Evolutionary conservation across 257 asterid genomes (phyloP).

Genomic region (Osmanthus fragrans): DNA sequence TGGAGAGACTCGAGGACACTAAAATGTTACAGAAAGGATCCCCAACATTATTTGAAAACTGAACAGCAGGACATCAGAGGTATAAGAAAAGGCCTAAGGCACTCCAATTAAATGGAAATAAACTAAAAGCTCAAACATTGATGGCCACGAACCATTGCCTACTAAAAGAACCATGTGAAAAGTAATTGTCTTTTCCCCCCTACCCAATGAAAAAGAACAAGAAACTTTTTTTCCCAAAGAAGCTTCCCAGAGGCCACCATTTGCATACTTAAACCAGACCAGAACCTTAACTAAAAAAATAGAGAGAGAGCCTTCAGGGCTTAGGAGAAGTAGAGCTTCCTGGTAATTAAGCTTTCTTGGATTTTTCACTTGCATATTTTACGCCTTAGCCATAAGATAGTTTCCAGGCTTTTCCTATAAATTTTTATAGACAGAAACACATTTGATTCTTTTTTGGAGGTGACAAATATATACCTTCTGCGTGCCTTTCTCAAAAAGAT

Average conservation of each 20-base stretch:
- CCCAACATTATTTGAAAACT: background rate
- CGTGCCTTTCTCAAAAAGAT: background rate
- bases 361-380: background rate
- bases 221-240: background rate
- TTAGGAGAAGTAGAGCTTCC: background rate
- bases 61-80: background rate
- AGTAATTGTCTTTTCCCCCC: background rate
- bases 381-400: background rate
- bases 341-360: background rate
- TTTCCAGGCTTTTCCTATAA: background rate
- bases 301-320: background rate
- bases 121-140: background rate
- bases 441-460: background rate
- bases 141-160: background rate
- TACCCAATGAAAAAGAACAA: background rate
- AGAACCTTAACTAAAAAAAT: background rate
- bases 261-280: background rate
- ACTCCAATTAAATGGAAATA: background rate
- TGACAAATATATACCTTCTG: background rate
- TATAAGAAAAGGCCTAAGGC: conserved; percentile 4
- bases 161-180: background rate
- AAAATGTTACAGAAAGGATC: background rate
- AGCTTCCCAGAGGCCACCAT: background rate
- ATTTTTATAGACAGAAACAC: background rate
- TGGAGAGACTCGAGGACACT: background rate